phyloP scores from a whole-genome alignment of 495 filamentous ascomycete genomes.

The Annulohypoxylon nitens region DNA sequence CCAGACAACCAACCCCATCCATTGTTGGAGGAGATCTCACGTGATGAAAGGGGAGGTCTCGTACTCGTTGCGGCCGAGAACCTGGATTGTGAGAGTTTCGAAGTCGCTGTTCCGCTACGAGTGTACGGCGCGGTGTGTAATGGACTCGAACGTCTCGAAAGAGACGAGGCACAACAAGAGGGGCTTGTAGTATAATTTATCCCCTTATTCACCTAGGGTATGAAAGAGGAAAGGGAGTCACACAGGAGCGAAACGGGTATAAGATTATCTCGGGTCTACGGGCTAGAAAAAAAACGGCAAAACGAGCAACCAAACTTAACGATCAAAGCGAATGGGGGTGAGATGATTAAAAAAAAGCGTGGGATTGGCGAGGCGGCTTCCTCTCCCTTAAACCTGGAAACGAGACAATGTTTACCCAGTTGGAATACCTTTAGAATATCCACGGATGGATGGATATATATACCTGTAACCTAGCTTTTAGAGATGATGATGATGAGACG shows the following conservation, averaged over 20 bases:
- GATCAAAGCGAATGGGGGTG: constrained; percentile 13
- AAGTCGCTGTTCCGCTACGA: constrained; percentile 83
- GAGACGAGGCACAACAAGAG: constrained; percentile 61
- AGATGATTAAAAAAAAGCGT: background rate
- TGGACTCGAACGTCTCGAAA: constrained; percentile 61
- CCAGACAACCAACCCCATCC: constrained; percentile 46
- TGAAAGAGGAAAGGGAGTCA: background rate
- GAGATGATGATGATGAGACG: constrained; percentile 10
- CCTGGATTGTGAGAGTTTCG: constrained; percentile 87
- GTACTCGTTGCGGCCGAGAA: constrained; percentile 79
- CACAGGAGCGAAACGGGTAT: background rate
- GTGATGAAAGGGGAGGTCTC: constrained; percentile 77
- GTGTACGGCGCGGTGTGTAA: constrained; percentile 79
- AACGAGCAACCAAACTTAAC: constrained; percentile 6
- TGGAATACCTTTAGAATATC: constrained; percentile 22
- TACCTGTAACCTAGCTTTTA: constrained; percentile 10
- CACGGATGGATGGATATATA: background rate
- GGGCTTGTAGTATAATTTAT: constrained; percentile 61
- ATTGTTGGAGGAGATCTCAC: constrained; percentile 71
- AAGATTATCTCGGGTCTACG: background rate
- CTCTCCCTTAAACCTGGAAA: background rate
- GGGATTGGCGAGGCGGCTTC: constrained; percentile 10
- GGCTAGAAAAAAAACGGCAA: constrained; percentile 20
- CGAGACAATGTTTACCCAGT: constrained; percentile 1
- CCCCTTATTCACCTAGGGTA: background rate